A percentile compares a stretch with the other conserved stretches of the same genome.
Evolutionary conservation across 2,329 filamentous ascomycete genomes (phyloP).

Genomic region (Pochonia chlamydosporia): DNA sequence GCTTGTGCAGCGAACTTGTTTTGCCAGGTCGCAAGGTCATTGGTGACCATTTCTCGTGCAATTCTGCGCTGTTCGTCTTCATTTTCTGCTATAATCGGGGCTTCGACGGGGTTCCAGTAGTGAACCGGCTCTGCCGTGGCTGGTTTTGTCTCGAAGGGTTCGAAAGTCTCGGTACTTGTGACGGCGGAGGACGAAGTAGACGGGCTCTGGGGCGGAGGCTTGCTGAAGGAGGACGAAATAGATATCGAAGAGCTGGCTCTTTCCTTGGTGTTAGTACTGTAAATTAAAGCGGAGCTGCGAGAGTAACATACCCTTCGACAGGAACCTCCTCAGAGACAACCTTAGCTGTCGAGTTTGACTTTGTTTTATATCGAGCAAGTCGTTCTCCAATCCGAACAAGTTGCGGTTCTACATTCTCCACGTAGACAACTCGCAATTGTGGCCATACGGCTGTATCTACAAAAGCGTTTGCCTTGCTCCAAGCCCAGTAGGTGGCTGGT

Average conservation of each 20-base stretch:
- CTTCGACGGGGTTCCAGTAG: slow-evolving; percentile 30
- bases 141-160: slow-evolving; percentile 20
- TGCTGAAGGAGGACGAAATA: slow-evolving; percentile 27
- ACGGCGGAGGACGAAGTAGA: slow-evolving; percentile 28
- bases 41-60: slow-evolving; percentile 61
- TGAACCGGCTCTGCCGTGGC: slow-evolving; percentile 16
- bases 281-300: no score
- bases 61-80: slow-evolving; percentile 51
- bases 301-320: slow-evolving; percentile 1
- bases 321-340: background rate
- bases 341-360: slow-evolving; percentile 22
- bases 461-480: slow-evolving; percentile 64
- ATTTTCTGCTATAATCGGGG: slow-evolving; percentile 38
- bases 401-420: slow-evolving; percentile 92
- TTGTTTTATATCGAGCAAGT: slow-evolving; percentile 64
- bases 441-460: slow-evolving; percentile 76
- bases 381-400: slow-evolving; percentile 86
- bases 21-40: slow-evolving; percentile 82
- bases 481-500: slow-evolving; percentile 66
- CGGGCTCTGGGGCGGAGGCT: slow-evolving; percentile 24
- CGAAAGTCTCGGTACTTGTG: slow-evolving; percentile 11
- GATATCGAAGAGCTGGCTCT: slow-evolving; percentile 14
- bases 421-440: slow-evolving; percentile 71
- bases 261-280: background rate
- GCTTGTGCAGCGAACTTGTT: slow-evolving; percentile 80